These are phyloP conservation scores for Globisporangium polare DNA, from an alignment of 352 stramenopile genomes.

Conservation along the genomic window DNA sequence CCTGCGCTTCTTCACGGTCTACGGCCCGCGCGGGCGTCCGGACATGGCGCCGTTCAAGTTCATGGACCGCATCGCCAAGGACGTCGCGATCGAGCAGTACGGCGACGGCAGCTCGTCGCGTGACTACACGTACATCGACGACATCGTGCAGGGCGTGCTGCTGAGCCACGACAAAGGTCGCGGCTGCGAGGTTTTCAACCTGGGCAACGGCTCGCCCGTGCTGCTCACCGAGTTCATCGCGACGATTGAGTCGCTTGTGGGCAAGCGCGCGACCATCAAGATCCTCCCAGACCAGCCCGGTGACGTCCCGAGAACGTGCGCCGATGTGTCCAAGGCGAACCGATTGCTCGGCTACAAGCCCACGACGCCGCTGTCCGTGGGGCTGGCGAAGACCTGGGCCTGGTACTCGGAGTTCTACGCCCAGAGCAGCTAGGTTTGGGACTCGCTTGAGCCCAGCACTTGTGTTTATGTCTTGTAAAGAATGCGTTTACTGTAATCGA, in stretches of 20 bases:
- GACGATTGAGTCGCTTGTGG: constrained; percentile 92
- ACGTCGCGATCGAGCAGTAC: constrained; percentile 95
- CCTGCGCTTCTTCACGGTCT: constrained; percentile 99
- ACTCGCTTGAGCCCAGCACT: neutral
- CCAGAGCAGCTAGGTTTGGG: neutral
- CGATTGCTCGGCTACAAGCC: constrained; percentile 93
- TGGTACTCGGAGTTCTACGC: constrained; percentile 78
- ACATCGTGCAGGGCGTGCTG: constrained; percentile 96
- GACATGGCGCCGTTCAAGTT: constrained; percentile 46
- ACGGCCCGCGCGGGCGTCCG: constrained; percentile 92
- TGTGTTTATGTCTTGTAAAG: neutral
- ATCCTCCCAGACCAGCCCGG: constrained; percentile 93
- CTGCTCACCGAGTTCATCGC: constrained; percentile 91
- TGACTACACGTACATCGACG: constrained; percentile 98
- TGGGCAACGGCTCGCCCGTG: constrained; percentile 54
- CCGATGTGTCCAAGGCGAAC: constrained; percentile 94
- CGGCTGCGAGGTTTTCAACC: constrained; percentile 96
- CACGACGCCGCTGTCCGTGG: constrained; percentile 90
- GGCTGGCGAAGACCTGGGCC: constrained; percentile 90
- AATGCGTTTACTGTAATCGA: neutral
- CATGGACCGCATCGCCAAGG: constrained; percentile 30
- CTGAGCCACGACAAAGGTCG: constrained; percentile 58
- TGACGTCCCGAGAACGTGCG: constrained; percentile 95
- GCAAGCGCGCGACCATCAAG: constrained; percentile 93
- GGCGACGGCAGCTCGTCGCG: constrained; percentile 92